Base-by-base conservation (phyloP, 768 basidiomycete species). In the Lentinula raphanica region DNA sequence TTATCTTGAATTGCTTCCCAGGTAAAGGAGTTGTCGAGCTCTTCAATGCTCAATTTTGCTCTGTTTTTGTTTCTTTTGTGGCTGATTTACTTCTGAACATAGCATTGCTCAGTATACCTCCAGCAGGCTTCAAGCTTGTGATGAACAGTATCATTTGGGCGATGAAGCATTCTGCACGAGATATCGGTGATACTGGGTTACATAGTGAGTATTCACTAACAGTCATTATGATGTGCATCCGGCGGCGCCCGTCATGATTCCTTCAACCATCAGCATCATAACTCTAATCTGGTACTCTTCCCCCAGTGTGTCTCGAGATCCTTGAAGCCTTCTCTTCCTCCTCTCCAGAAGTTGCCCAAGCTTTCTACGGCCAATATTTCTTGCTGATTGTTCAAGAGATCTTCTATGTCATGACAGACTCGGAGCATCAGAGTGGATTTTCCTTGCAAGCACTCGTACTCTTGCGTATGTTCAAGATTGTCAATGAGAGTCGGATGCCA, bases 71-170 rank as follows among this genome's bases (percentile, higher is more conserved):
- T 44, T 50, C 11, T 27, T 59, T 53, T 59, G 51, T 44, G 49
- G 58, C 31, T 57, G 46, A 54, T 27, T 38, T 11, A 46, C 5
- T 46, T 5, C 9, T n/a, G 15, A 28, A 56, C 51, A 36, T 61
- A 90, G 94, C 94, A 5, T 76, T 98, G 46, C 81, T 96, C 57
- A 84, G 83, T 25, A 81, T 97, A 59, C 92, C 94, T n/a, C 89
- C 94, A 8, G 73, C 80, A 46, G 92, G 96, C 73, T 98, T 98
- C 82, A 98, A 97, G 75, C 76, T 98, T 59, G 90, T 97, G 72
- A 98, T 97, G 86, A 95, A 98, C 71, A 94, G 93, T 60, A 90
- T 98, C 62, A 88, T 96, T 51, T 99, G 97, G 96, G 96, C 94
- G n/a, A 96, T 98, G 77, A 99, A 99, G 72, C 97, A 99, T 75